Conservation (phyloP, 2,329 filamentous ascomycete genomes). For the Thielaviopsis musarum region DNA sequence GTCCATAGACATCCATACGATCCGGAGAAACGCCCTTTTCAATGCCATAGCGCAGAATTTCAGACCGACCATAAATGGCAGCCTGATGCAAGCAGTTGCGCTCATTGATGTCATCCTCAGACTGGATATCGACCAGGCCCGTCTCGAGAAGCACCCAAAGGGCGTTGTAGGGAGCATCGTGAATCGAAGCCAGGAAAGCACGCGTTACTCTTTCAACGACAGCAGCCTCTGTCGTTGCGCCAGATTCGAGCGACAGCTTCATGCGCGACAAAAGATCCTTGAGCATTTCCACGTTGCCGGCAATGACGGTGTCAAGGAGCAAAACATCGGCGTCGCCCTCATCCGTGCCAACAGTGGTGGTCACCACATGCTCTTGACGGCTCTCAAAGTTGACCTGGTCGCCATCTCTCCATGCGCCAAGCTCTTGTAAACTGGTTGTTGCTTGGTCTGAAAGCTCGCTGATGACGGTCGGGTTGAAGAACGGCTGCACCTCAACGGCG, state of each 20-base stretch:
- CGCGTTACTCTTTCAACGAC: slow-evolving; percentile 65
- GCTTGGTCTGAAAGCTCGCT: slow-evolving; percentile 93
- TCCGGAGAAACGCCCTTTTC: slow-evolving; percentile 57
- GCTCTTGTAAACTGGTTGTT: slow-evolving; percentile 85
- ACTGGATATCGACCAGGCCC: slow-evolving; percentile 71
- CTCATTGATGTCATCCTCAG: slow-evolving; percentile 95
- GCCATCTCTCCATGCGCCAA: slow-evolving; percentile 93
- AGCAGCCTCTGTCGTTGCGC: slow-evolving; percentile 34
- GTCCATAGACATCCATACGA: slow-evolving; percentile 80
- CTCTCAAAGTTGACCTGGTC: slow-evolving; percentile 74
- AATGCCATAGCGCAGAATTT: slow-evolving; percentile 64
- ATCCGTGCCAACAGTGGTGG: slow-evolving; percentile 54
- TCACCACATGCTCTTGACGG: slow-evolving; percentile 44
- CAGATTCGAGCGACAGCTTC: slow-evolving; percentile 34
- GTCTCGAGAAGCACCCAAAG: slow-evolving; percentile 65
- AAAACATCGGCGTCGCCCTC: slow-evolving; percentile 82
- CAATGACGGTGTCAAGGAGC: slow-evolving; percentile 70
- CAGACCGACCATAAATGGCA: slow-evolving; percentile 76
- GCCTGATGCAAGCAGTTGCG: slow-evolving; percentile 92
- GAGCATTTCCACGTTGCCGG: slow-evolving; percentile 61
- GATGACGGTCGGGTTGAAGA: slow-evolving; percentile 94
- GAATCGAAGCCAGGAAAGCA: slow-evolving; percentile 78
- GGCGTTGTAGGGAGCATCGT: slow-evolving; percentile 64
- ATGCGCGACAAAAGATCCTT: slow-evolving; percentile 68
- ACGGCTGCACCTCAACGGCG: slow-evolving; percentile 92